Evolutionary conservation across 805 yeast species (phyloP).

Genomic region (Candida parachauliodes): DNA sequence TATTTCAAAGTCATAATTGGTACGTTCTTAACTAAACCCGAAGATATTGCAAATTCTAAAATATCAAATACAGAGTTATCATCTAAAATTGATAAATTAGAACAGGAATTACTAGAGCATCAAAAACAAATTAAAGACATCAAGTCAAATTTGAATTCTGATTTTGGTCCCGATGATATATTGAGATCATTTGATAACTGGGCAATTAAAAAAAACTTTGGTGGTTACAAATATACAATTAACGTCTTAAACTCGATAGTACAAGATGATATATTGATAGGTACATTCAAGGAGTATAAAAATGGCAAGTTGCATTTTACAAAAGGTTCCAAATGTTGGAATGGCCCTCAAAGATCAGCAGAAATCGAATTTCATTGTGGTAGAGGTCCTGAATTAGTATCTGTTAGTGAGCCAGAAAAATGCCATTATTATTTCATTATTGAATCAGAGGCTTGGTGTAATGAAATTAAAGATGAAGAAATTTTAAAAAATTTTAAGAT

Average conservation of each 20-base stretch:
- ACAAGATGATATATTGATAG: conserved; percentile 56
- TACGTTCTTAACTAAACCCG: conserved; percentile 6
- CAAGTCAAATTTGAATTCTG: conserved; percentile 20
- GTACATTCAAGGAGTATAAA: conserved; percentile 31
- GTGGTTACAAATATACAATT: conserved; percentile 68
- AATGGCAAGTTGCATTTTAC: conserved; percentile 40
- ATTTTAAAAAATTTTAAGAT: conserved; percentile 22
- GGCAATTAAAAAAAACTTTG: conserved; percentile 49
- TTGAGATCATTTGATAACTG: conserved; percentile 52
- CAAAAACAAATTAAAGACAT: conserved; percentile 13
- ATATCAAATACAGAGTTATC: conserved; percentile 7
- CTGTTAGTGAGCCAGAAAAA: conserved; percentile 83
- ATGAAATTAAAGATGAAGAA: conserved; percentile 25
- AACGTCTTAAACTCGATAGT: conserved; percentile 54
- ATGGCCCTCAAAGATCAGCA: conserved; percentile 83
- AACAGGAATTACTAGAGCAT: conserved; percentile 14
- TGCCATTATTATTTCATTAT: conserved; percentile 55
- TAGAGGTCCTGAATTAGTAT: conserved; percentile 45
- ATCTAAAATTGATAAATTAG: conserved; percentile 13
- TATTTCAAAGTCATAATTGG: conserved; percentile 15
- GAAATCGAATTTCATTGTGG: conserved; percentile 68
- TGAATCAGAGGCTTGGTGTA: conserved; percentile 45
- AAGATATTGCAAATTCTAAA: not conserved
- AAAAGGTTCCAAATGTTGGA: conserved; percentile 85
- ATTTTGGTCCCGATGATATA: conserved; percentile 63